Percentiles rank a stretch among this genome's conserved stretches.
phyloP scores from a whole-genome alignment of 169 alveolate genomes.

The Cardiosporidium cionae region DNA sequence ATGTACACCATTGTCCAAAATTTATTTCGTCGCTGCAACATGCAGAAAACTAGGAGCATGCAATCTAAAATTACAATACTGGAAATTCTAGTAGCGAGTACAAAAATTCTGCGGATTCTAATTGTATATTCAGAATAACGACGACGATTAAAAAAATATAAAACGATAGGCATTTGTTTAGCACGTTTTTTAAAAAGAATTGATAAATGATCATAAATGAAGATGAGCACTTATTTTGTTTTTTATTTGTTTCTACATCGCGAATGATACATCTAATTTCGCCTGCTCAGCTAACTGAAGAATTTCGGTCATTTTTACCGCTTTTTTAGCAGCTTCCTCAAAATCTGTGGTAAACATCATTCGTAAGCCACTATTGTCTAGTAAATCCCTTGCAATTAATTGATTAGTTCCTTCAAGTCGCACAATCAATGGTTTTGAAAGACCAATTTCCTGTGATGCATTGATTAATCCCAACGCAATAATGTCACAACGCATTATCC shows the following conservation, averaged over 20 bases:
- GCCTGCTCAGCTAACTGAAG: background rate
- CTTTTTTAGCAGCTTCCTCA: conserved; percentile 77
- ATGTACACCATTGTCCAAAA: too few relatives aligned
- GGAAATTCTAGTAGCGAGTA: too few relatives aligned
- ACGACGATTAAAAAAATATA: too few relatives aligned
- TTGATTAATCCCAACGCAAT: conserved; percentile 77
- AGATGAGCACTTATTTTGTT: too few relatives aligned
- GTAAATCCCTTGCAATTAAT: conserved; percentile 71
- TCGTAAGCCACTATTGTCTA: conserved; percentile 65
- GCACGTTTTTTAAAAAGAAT: too few relatives aligned
- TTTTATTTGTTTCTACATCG: background rate
- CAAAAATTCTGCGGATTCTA: too few relatives aligned
- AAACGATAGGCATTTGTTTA: too few relatives aligned
- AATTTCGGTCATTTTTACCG: conserved; percentile 66
- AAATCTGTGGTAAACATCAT: conserved; percentile 69
- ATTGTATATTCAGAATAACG: too few relatives aligned
- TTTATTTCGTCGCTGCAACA: too few relatives aligned
- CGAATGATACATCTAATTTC: background rate
- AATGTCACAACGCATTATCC: conserved; percentile 86
- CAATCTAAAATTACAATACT: too few relatives aligned
- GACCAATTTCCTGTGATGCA: conserved; percentile 59
- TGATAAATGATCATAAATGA: too few relatives aligned
- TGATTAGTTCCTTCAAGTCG: conserved; percentile 86
- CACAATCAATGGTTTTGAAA: conserved; percentile 34
- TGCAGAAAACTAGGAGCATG: too few relatives aligned